Conservation (phyloP, 495 filamentous ascomycete genomes). For the Penicillium pancosmium region DNA sequence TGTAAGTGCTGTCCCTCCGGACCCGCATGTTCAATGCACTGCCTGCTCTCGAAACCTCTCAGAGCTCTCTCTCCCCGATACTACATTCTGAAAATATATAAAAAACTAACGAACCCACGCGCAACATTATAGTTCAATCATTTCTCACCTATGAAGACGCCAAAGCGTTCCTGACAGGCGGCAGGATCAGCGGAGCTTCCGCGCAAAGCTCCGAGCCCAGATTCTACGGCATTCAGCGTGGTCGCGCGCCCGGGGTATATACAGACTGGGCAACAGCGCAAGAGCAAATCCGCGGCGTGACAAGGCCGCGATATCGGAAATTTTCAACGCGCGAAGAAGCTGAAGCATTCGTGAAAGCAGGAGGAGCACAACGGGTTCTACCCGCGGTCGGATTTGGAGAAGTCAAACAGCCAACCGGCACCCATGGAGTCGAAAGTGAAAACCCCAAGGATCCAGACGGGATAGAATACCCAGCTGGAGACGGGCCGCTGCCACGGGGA, state of each 20-base stretch:
- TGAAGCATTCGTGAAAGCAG: constrained; percentile 66
- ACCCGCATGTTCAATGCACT: not conserved
- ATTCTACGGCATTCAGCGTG: constrained; percentile 87
- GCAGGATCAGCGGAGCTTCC: constrained; percentile 32
- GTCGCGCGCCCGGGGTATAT: constrained; percentile 84
- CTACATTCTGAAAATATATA: not conserved
- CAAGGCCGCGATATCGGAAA: constrained; percentile 77
- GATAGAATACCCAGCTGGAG: constrained; percentile 54
- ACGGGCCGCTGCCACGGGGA: constrained; percentile 55
- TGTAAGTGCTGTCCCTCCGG: constrained; percentile 57
- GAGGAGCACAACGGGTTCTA: constrained; percentile 28
- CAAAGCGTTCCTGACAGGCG: constrained; percentile 71
- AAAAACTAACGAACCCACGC: constrained; percentile 13
- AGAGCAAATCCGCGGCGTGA: constrained; percentile 74
- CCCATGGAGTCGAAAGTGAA: constrained; percentile 34
- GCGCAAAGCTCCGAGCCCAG: constrained; percentile 34
- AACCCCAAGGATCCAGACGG: constrained; percentile 40
- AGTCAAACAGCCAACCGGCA: constrained; percentile 23
- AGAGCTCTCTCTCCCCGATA: not conserved
- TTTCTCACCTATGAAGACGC: constrained; percentile 80
- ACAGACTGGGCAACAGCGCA: constrained; percentile 81
- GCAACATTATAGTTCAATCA: constrained; percentile 68
- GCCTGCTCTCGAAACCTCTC: too few species aligned
- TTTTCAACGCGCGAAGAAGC: constrained; percentile 81
- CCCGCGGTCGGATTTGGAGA: constrained; percentile 31